Evolutionary conservation across 1,139 yeast species (phyloP).

Genomic region (Scheffersomyces stambukii): DNA sequence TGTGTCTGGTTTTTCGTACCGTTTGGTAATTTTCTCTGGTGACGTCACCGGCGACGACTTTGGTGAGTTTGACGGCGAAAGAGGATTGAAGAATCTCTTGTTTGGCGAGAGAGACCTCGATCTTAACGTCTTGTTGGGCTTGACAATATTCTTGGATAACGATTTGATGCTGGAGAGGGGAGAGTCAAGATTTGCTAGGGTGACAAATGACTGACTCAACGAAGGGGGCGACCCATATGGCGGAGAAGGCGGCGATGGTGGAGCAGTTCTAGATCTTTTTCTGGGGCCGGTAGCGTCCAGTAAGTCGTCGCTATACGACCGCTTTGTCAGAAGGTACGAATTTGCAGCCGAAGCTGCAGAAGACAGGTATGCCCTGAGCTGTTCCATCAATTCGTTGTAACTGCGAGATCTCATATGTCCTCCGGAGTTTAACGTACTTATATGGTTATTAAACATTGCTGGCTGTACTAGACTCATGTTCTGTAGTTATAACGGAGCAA

Average conservation of each 20-base stretch:
- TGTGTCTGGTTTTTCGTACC: no score
- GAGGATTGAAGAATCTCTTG: constrained; percentile 23
- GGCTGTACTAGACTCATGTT: constrained; percentile 22
- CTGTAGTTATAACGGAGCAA: constrained; percentile 2
- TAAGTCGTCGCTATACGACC: constrained; percentile 22
- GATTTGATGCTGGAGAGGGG: constrained; percentile 2
- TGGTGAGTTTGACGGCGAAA: constrained; percentile 31
- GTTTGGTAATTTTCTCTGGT: constrained; percentile 8
- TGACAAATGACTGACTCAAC: no score
- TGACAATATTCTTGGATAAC: constrained; percentile 5
- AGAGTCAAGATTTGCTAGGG: no score
- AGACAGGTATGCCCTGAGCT: neutral
- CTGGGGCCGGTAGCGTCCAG: constrained; percentile 11
- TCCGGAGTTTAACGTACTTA: constrained; percentile 24
- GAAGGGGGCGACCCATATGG: constrained; percentile 22
- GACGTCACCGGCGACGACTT: constrained; percentile 17
- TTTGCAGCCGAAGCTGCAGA: constrained; percentile 4
- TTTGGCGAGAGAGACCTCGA: constrained; percentile 35
- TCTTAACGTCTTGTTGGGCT: constrained; percentile 12
- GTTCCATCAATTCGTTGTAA: no score
- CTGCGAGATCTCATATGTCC: constrained; percentile 33
- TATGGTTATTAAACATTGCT: constrained; percentile 29
- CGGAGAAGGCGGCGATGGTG: constrained; percentile 47
- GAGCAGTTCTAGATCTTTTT: constrained; percentile 48
- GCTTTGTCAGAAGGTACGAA: constrained; percentile 14